These are phyloP conservation scores for Eutrema heterophyllum DNA, from an alignment of 345 rosid genomes.

Conservation along the genomic window DNA sequence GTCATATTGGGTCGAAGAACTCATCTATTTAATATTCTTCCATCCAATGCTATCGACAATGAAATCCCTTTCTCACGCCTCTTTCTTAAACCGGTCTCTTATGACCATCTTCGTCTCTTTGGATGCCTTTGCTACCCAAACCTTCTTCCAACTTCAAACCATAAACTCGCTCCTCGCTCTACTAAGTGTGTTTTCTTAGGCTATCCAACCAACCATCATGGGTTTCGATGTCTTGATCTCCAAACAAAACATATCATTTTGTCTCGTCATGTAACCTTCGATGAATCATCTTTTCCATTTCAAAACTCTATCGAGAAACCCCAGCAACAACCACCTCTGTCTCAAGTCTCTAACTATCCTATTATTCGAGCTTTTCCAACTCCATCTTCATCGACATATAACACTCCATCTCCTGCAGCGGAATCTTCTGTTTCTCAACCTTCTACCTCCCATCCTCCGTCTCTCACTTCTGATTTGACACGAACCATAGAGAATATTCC, in stretches of 20 bases:
- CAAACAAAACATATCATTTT: neutral
- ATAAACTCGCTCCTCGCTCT: neutral
- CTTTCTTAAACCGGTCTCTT: neutral
- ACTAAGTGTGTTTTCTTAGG: neutral
- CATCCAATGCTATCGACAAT: neutral
- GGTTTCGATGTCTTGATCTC: neutral
- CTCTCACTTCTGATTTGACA: too few species aligned
- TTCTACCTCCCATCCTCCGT: too few species aligned
- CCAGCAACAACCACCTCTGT: too few species aligned
- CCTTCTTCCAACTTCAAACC: neutral
- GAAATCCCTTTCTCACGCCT: neutral
- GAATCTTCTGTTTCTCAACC: too few species aligned
- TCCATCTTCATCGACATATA: too few species aligned
- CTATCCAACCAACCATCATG: neutral
- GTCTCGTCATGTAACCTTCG: neutral
- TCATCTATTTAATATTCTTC: neutral
- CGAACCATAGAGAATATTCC: too few species aligned
- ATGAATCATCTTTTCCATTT: neutral
- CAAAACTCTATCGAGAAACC: neutral
- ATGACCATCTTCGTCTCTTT: too few species aligned
- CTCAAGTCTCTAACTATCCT: too few species aligned
- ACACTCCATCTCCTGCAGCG: too few species aligned
- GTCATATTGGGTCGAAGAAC: neutral
- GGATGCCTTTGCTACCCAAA: neutral
- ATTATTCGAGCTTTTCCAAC: too few species aligned